Evolutionary conservation across 352 stramenopile species (phyloP).

Genomic region (Globisporangium sylvaticum): DNA sequence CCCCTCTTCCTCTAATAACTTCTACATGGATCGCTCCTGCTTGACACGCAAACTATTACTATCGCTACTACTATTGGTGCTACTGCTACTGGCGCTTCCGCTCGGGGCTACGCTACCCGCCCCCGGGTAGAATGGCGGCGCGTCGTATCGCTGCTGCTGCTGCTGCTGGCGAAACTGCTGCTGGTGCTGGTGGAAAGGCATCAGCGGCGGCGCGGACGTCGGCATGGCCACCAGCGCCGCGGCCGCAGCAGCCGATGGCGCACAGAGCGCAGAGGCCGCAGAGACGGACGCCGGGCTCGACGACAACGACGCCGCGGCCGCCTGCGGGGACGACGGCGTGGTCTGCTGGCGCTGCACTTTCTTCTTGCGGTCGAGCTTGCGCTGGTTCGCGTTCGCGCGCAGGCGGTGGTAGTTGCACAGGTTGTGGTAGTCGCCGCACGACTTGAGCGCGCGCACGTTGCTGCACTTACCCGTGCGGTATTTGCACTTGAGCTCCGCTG

Average conservation of each 20-base stretch:
- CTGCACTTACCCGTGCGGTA: constrained; percentile 81
- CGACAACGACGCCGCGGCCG: not conserved
- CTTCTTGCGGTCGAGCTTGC: constrained; percentile 83
- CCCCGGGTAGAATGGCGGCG: not conserved
- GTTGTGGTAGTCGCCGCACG: constrained; percentile 76
- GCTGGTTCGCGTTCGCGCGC: constrained; percentile 75
- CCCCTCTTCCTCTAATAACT: constrained; percentile 14
- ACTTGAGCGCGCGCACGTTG: constrained; percentile 70
- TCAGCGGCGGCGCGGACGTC: constrained; percentile 7
- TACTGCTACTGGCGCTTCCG: not conserved
- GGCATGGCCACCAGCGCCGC: constrained; percentile 33
- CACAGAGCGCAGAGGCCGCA: constrained; percentile 11
- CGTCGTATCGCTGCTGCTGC: constrained; percentile 31
- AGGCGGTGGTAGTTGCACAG: constrained; percentile 82
- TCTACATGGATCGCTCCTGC: constrained; percentile 12
- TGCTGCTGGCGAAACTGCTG: constrained; percentile 12
- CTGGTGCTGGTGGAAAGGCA: constrained; percentile 14
- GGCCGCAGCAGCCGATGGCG: constrained; percentile 34
- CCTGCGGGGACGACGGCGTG: constrained; percentile 6
- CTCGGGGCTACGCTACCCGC: not conserved
- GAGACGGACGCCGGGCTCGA: constrained; percentile 10
- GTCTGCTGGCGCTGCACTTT: constrained; percentile 55
- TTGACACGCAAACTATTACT: constrained; percentile 18
- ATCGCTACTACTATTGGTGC: constrained; percentile 10
- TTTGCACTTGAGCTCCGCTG: constrained; percentile 64